These are phyloP conservation scores for Phytopythium kandeliae DNA, from an alignment of 352 stramenopile genomes.

Conservation along the genomic window DNA sequence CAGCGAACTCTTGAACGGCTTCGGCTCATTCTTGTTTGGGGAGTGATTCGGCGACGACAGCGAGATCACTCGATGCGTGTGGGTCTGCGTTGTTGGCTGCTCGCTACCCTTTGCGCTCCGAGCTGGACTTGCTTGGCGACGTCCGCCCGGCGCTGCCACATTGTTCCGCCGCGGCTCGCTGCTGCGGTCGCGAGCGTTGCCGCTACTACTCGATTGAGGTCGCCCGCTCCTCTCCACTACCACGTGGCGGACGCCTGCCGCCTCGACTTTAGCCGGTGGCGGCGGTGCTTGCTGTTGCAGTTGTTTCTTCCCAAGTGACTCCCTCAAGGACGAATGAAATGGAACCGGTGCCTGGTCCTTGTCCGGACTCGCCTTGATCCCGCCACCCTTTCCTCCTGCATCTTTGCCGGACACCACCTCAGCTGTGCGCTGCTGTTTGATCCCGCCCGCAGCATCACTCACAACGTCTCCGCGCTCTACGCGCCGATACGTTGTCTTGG, in stretches of 20 bases:
- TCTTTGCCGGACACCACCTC: conserved; percentile 14
- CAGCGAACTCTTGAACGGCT: conserved; percentile 35
- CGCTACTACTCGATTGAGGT: conserved; percentile 10
- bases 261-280: conserved; percentile 10
- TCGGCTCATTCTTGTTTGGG: conserved; percentile 13
- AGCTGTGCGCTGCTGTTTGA: conserved; percentile 7
- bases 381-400: background rate
- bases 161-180: conserved; percentile 10
- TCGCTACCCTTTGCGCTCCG: background rate
- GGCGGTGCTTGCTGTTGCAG: conserved; percentile 8
- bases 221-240: conserved; percentile 10
- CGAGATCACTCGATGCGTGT: conserved; percentile 21
- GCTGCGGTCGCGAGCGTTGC: conserved; percentile 3
- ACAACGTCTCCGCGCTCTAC: conserved; percentile 22
- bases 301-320: conserved; percentile 17
- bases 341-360: conserved; percentile 5
- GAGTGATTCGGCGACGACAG: conserved; percentile 19
- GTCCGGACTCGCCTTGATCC: background rate
- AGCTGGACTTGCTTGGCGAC: background rate
- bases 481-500: conserved; percentile 32
- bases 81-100: background rate
- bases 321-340: conserved; percentile 51
- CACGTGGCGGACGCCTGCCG: conserved; percentile 11
- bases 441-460: background rate
- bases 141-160: background rate